phyloP scores from a whole-genome alignment of 139 green algal genomes.

The Chlamydomonas sp. region DNA sequence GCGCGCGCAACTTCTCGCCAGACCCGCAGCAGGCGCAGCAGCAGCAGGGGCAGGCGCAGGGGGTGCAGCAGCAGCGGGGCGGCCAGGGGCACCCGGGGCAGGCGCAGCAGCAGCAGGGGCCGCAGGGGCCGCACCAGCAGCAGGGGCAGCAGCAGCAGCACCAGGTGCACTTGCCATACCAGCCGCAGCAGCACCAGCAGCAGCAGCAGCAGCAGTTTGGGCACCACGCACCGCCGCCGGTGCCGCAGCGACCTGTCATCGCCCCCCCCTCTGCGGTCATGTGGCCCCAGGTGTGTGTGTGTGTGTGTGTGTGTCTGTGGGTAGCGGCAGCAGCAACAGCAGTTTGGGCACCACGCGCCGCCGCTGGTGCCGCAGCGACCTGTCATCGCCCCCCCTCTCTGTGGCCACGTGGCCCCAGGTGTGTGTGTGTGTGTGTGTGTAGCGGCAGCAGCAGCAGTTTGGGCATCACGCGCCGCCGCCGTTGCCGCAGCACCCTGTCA shows the following conservation, averaged over 20 bases:
- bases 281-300: no score
- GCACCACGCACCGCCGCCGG: neutral
- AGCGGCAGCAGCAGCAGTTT: slow-evolving; percentile 10
- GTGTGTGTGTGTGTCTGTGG: no score
- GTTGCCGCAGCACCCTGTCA: neutral
- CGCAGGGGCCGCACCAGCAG: slow-evolving; percentile 6
- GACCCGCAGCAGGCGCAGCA: no score
- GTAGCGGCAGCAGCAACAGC: slow-evolving; percentile 8
- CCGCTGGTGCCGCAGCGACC: neutral
- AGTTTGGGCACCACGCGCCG: neutral
- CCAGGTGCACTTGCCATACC: no score
- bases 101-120: no score
- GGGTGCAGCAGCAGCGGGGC: no score
- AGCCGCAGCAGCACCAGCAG: no score
- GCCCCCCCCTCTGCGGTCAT: neutral
- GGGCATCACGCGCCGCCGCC: neutral
- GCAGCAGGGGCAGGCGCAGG: no score
- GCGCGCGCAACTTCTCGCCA: no score
- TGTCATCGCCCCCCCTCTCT: neutral
- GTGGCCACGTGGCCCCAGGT: neutral
- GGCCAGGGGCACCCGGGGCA: no score
- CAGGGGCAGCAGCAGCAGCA: slow-evolving; percentile 3
- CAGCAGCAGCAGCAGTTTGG: slow-evolving; percentile 8
- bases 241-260: neutral
- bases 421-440: no score